phyloP scores from a whole-genome alignment of 257 asterid genomes.

The Solanum dulcamara region DNA sequence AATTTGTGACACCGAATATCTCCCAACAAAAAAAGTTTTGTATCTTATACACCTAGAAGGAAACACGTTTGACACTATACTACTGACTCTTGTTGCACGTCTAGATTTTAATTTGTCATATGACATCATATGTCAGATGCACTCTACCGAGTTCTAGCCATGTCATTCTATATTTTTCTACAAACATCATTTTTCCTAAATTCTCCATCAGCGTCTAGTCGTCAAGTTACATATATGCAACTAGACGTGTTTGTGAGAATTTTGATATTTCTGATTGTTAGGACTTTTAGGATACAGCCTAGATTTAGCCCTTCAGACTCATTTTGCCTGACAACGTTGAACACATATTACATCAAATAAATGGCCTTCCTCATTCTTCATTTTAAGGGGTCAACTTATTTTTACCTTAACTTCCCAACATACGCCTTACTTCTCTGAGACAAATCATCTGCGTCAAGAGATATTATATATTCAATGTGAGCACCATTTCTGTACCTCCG shows the following conservation, averaged over 20 bases:
- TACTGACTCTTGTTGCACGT: background rate
- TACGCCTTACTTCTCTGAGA: conserved; percentile 91
- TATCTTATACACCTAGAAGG: background rate
- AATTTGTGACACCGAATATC: background rate
- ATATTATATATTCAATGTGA: conserved; percentile 68
- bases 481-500: conserved; percentile 70
- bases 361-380: background rate
- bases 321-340: background rate
- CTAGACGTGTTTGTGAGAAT: background rate
- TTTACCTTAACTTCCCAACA: conserved; percentile 88
- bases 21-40: background rate
- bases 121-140: background rate
- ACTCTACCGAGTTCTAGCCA: background rate
- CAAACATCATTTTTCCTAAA: background rate
- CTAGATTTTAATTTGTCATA: background rate
- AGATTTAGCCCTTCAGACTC: background rate
- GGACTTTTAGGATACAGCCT: background rate
- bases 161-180: background rate
- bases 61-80: background rate
- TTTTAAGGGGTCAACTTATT: background rate
- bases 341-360: background rate
- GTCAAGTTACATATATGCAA: background rate
- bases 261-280: background rate
- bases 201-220: background rate
- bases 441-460: conserved; percentile 70